These are phyloP conservation scores for Colletotrichum melonis DNA, from an alignment of 2,329 filamentous ascomycete genomes.

Conservation along the genomic window DNA sequence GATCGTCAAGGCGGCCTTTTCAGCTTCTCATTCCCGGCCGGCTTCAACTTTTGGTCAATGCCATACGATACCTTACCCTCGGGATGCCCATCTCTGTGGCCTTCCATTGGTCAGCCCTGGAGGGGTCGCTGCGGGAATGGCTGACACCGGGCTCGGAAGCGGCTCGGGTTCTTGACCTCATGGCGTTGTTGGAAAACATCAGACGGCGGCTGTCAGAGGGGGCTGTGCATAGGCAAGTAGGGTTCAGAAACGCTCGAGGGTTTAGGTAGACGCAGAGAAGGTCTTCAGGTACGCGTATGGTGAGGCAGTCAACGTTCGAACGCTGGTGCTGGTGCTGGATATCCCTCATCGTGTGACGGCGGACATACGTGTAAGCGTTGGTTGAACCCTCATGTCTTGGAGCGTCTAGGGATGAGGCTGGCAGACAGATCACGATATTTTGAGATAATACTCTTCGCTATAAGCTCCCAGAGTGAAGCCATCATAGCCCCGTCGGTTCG, in stretches of 20 bases:
- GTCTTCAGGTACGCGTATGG: background rate
- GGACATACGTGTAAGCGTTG: background rate
- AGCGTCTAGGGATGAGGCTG: too few species aligned
- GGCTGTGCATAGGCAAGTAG: background rate
- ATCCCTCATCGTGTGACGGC: too few species aligned
- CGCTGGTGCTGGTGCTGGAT: background rate
- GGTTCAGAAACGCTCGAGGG: conserved; percentile 8
- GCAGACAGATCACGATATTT: background rate
- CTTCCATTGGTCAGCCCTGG: background rate
- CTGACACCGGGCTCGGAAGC: background rate
- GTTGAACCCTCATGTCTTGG: background rate
- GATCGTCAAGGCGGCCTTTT: background rate
- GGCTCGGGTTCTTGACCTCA: conserved; percentile 20
- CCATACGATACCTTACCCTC: background rate
- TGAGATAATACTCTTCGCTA: background rate
- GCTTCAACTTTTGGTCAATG: background rate
- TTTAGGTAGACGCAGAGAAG: background rate
- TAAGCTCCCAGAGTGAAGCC: background rate
- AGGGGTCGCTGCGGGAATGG: conserved; percentile 18
- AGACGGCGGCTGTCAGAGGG: conserved; percentile 33
- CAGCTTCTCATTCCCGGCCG: background rate
- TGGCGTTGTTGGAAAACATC: conserved; percentile 23
- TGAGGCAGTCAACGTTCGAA: conserved; percentile 11
- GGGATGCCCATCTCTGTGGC: background rate
- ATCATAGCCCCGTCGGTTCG: background rate